These are phyloP conservation scores for Neonothopanus nambi DNA, from an alignment of 1,284 basidiomycete species.

Conservation along the genomic window DNA sequence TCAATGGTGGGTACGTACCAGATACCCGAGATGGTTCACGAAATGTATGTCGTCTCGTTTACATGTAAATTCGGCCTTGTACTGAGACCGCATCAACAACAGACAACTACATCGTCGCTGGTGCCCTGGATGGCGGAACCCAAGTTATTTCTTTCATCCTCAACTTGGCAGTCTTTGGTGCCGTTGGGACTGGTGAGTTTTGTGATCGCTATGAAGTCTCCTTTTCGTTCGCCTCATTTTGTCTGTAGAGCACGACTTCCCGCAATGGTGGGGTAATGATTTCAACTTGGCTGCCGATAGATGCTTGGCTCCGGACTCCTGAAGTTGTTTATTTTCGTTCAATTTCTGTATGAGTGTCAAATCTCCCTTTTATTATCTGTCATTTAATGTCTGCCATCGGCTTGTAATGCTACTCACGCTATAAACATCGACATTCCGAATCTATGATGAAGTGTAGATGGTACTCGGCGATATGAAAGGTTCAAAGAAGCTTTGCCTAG, in stretches of 20 bases:
- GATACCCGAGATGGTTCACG: constrained; percentile 19
- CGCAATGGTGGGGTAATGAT: constrained; percentile 19
- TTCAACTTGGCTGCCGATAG: constrained; percentile 7
- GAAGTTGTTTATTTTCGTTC: background rate
- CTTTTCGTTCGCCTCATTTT: background rate
- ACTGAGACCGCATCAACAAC: constrained; percentile 2
- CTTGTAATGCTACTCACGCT: no score
- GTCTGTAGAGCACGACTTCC: constrained; percentile 8
- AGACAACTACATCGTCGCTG: constrained; percentile 22
- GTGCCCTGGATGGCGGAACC: constrained; percentile 20
- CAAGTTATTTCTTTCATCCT: constrained; percentile 21
- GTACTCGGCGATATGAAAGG: no score
- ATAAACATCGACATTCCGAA: no score
- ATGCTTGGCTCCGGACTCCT: constrained; percentile 4
- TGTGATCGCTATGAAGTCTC: background rate
- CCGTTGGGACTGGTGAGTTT: constrained; percentile 13
- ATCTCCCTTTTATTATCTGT: no score
- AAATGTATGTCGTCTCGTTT: constrained; percentile 7
- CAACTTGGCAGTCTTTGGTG: constrained; percentile 20
- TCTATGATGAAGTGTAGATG: no score
- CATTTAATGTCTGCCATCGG: no score
- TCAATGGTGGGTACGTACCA: constrained; percentile 19
- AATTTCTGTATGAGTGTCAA: no score
- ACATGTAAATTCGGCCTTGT: background rate
- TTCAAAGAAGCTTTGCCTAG: no score